These are phyloP conservation scores for Capsicum pubescens DNA, from an alignment of 257 asterid species.

Conservation along the genomic window DNA sequence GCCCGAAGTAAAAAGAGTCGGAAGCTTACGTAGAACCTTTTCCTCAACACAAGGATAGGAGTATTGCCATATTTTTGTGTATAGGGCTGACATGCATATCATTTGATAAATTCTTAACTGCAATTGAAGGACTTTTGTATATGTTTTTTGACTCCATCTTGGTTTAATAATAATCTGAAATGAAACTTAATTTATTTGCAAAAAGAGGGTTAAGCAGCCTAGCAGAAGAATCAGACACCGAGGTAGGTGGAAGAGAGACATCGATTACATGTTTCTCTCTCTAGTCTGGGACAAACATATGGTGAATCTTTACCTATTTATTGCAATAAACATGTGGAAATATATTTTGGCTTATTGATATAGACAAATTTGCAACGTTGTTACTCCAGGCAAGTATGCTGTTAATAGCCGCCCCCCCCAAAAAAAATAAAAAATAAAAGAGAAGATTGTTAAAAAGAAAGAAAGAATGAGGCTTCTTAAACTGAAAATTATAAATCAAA, in stretches of 20 bases:
- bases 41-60: not conserved
- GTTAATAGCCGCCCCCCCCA: not conserved
- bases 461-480: not conserved
- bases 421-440: too few relatives aligned
- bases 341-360: not conserved
- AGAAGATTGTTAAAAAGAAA: not conserved
- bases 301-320: conserved; percentile 10
- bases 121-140: not conserved
- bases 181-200: not conserved
- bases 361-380: not conserved
- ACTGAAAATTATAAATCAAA: conserved; percentile 5
- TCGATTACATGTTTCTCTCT: not conserved
- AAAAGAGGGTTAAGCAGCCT: not conserved
- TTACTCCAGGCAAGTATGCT: conserved; percentile 15
- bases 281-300: not conserved
- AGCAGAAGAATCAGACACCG: not conserved
- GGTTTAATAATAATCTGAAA: not conserved
- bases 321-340: conserved; percentile 8
- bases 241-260: not conserved
- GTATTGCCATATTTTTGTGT: not conserved
- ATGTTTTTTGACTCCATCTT: not conserved
- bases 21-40: not conserved
- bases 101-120: not conserved
- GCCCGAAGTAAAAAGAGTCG: not conserved
- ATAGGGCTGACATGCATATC: not conserved